Evolutionary conservation across 768 basidiomycete species (phyloP), one percentile per base, ranked within the genome.

Genomic region (Mrakia gelida): DNA sequence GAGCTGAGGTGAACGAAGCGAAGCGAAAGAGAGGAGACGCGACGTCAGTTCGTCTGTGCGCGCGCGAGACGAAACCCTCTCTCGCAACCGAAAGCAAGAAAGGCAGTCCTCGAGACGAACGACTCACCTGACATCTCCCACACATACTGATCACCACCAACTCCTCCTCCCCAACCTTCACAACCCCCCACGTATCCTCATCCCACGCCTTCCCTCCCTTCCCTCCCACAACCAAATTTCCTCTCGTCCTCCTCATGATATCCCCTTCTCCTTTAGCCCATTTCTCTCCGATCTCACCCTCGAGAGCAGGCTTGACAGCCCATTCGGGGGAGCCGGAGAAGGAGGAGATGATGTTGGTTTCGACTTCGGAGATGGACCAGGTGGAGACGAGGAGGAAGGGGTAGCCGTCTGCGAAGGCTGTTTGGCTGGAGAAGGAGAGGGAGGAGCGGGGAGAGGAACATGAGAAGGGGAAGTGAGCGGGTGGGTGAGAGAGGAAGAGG

Each of bases 81-180:
- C 49, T 52, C 49, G 9, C 3, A 26, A 32, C 16, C 49, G 21
- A 18, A 7, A 18, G n/a, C 6, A 23, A 23, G 23, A 52, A 61
- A 32, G 3, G 21, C 49, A 61, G 28, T 0, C 62, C 10, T 21
- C n/a, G n/a, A 52, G 63, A 13, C 5, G 26, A 9, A 49, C 6
- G 11, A 49, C 77, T 71, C 21, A 78, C 77, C 72, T 78, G 77
- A 41, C 77, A 78, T 6, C 77, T n/a, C 9, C 77, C 77, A 49
- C 77, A 78, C 65, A 67, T 73, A 2, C 23, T 28, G 13, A 68
- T 49, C 2, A 78, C 63, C 2, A 73, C 63, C 61, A 78, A n/a
- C 34, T 78, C 62, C 30, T 78, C 71, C 15, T 11, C 34, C 15
- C 77, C 77, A n/a, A 78, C 10, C 38, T 68, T 30, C 18, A 78